A percentile compares a stretch with the other conserved stretches of the same genome.
Conservation (phyloP, 306 rosid species). For the Prunus campanulata region DNA sequence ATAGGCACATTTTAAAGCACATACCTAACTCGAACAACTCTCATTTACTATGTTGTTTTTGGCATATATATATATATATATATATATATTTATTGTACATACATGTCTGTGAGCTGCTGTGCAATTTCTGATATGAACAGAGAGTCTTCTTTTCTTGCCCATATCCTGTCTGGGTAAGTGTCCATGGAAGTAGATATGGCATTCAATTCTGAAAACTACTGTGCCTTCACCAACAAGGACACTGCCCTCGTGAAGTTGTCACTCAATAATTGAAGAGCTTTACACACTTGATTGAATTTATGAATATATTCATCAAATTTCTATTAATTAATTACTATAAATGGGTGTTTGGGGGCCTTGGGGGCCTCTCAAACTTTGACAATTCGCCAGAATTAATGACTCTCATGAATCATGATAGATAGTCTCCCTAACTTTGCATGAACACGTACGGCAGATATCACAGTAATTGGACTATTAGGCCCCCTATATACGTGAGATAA, state of each 20-base stretch:
- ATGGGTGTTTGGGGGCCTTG: too few relatives aligned
- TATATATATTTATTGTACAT: background rate
- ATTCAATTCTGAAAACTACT: constrained; percentile 33
- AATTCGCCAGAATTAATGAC: background rate
- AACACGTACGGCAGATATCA: background rate
- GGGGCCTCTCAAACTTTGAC: too few relatives aligned
- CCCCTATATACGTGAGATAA: background rate
- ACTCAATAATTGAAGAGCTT: constrained; percentile 14
- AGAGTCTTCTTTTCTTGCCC: background rate
- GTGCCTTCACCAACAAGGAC: constrained; percentile 26
- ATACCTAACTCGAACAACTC: background rate
- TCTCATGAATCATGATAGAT: background rate
- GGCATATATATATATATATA: background rate
- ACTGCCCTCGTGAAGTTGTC: constrained; percentile 12
- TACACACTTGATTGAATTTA: background rate
- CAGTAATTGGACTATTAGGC: background rate
- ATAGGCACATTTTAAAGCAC: background rate
- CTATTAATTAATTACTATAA: too few relatives aligned
- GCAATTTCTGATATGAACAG: background rate
- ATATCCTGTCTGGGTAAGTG: background rate
- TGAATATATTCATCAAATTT: background rate
- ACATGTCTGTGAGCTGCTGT: background rate
- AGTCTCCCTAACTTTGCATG: background rate
- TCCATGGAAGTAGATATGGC: constrained; percentile 9
- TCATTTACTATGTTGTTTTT: background rate